These are phyloP conservation scores for Catharanthus roseus DNA, from an alignment of 257 asterid species.

Conservation along the genomic window DNA sequence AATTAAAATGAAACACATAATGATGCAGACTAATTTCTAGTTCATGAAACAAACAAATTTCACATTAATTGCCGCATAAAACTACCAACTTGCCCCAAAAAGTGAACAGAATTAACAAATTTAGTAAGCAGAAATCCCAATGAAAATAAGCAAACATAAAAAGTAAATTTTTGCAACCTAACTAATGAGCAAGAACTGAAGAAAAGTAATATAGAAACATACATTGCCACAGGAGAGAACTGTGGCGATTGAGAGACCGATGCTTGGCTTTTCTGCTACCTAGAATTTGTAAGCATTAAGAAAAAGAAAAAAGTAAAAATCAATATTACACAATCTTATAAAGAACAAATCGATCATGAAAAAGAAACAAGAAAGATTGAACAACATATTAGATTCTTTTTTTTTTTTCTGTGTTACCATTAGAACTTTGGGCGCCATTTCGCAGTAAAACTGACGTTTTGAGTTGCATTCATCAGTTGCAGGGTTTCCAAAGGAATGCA, in stretches of 20 bases:
- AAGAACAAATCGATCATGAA: neutral
- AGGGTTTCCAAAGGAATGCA: neutral
- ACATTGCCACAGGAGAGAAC: conserved; percentile 75
- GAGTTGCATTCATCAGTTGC: neutral
- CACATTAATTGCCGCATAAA: neutral
- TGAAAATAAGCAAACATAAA: neutral
- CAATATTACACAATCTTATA: neutral
- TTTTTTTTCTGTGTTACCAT: no score
- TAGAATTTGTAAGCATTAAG: conserved; percentile 19
- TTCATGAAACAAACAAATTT: no score
- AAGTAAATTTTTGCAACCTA: neutral
- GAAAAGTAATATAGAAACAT: conserved; percentile 19
- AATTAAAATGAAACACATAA: neutral
- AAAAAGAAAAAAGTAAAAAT: neutral
- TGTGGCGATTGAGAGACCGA: conserved; percentile 79
- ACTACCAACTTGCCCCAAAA: neutral
- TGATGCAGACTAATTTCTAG: neutral
- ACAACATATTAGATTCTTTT: no score
- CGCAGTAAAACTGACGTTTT: neutral
- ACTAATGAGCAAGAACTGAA: neutral
- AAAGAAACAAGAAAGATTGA: no score
- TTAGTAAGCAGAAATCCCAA: neutral
- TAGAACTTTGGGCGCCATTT: conserved; percentile 49
- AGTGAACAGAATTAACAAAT: neutral
- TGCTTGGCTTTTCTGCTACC: conserved; percentile 97